Percentiles rank a stretch among this genome's conserved stretches.
phyloP scores from a whole-genome alignment of 1,284 basidiomycete species.

The Spongiforma sp. region DNA sequence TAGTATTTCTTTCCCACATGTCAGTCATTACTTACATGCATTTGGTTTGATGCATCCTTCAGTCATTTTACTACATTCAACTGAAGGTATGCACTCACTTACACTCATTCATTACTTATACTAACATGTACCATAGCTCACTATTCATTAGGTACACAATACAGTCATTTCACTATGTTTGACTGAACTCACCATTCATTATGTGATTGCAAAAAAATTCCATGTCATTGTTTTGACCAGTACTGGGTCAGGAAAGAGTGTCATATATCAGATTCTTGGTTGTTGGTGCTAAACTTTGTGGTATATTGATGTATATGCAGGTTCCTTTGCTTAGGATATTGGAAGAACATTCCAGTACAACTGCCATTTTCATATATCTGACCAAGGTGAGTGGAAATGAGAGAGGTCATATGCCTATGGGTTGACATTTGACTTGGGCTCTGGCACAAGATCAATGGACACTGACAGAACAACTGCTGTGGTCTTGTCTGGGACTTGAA shows the following conservation, averaged over 20 bases:
- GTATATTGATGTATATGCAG: constrained; percentile 40
- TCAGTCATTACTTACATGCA: no score
- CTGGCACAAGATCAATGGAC: constrained; percentile 88
- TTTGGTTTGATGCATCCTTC: no score
- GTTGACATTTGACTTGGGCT: constrained; percentile 54
- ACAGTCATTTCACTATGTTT: no score
- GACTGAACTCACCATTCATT: no score
- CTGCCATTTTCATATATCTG: constrained; percentile 88
- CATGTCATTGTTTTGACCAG: constrained; percentile 91
- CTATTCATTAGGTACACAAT: no score
- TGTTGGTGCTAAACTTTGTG: background rate
- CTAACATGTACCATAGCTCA: no score
- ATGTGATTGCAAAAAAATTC: constrained; percentile 58
- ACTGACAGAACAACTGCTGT: constrained; percentile 71
- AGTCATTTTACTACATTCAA: no score
- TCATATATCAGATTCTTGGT: constrained; percentile 78
- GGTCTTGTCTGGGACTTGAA: constrained; percentile 64
- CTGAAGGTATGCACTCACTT: no score
- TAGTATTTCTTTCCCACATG: no score
- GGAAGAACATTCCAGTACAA: constrained; percentile 64
- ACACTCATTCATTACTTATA: no score
- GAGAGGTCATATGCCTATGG: fast-evolving
- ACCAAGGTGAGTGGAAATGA: constrained; percentile 65
- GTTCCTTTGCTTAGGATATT: constrained; percentile 77
- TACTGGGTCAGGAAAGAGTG: constrained; percentile 91